Evolutionary conservation across 2,329 filamentous ascomycete species (phyloP), one percentile per base, ranked within the genome.

Genomic region (Sordariomycetes sp.): DNA sequence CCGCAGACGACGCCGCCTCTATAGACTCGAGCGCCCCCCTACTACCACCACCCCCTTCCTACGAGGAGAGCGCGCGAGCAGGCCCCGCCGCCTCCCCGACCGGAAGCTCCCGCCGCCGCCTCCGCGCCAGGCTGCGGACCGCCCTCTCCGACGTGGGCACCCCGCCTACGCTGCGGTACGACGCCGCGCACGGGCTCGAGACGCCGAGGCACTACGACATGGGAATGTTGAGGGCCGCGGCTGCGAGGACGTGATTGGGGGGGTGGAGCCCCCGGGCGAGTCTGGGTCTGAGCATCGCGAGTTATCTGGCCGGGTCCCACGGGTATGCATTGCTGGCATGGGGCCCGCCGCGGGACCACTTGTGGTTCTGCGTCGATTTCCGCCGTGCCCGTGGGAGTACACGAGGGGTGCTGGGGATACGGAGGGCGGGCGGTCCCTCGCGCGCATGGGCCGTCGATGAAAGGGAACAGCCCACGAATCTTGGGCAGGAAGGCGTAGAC

Each of bases 101-200:
- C 36, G 34, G 24, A 32, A 15, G 22, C 25, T 28, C 15, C 13
- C 51, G 56, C 24, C 56, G 56, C 48, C 56, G 56, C 51, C 51
- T 57, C n/a, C 56, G 56, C 51, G 17, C 15, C 3, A 24, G 36
- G 3, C 35, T 57, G 15, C 34, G 50, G 35, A 62, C 60, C 25
- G 60, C 59, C 1, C 56, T 62, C 42, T 59, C 60, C 13, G 60
- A 60, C 39, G 58, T 62, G 45, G 60, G 60, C 24, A 57, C 60
- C 12, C 60, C 60, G 25, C 60, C 60, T 15, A 62, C 60, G 1
- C 52, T 53, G 4, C 45, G 60, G 39, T 58, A 62, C 52, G 60
- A 62, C 52, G 55, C 42, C 13, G 58, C 57, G 50, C 58, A 59
- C 12, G 60, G 60, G 20, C 52, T 57, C 53, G 56, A 57, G 24